These are phyloP conservation scores for Globisporangium alternatum DNA, from an alignment of 352 stramenopile species.

Conservation along the genomic window DNA sequence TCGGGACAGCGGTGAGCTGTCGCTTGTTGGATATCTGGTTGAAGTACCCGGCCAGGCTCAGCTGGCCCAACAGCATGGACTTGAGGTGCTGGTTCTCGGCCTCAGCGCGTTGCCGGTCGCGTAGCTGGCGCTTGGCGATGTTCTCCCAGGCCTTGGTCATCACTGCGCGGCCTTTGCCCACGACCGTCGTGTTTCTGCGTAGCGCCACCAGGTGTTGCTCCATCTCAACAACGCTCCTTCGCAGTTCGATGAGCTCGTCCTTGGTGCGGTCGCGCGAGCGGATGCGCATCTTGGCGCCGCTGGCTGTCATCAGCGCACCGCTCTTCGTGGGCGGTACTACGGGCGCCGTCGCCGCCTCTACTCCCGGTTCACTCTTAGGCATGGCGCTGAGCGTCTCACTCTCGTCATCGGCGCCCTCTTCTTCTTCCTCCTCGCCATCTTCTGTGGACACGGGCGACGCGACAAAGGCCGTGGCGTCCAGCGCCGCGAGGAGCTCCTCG, in stretches of 20 bases:
- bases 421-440: conserved; percentile 12
- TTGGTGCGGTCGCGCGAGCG: conserved; percentile 16
- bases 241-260: conserved; percentile 15
- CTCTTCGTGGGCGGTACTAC: not conserved
- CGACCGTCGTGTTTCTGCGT: conserved; percentile 13
- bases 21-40: conserved; percentile 20
- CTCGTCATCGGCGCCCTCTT: not conserved
- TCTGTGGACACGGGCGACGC: conserved; percentile 14
- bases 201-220: conserved; percentile 15
- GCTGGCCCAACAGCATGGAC: conserved; percentile 18
- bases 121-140: conserved; percentile 15
- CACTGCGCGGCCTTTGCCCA: conserved; percentile 12
- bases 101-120: conserved; percentile 14
- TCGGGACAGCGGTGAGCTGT: conserved; percentile 13
- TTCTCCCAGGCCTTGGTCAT: conserved; percentile 12
- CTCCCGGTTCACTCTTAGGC: not conserved
- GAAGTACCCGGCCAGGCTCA: conserved; percentile 11
- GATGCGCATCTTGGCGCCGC: conserved; percentile 13
- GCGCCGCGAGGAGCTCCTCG: conserved; percentile 18
- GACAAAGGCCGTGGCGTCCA: conserved; percentile 19
- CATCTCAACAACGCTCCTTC: conserved; percentile 7
- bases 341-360: not conserved
- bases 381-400: not conserved
- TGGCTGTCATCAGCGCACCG: not conserved
- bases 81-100: conserved; percentile 19